Base-by-base conservation (phyloP, 805 yeast genomes). In the Monosporozyma servazzii region DNA sequence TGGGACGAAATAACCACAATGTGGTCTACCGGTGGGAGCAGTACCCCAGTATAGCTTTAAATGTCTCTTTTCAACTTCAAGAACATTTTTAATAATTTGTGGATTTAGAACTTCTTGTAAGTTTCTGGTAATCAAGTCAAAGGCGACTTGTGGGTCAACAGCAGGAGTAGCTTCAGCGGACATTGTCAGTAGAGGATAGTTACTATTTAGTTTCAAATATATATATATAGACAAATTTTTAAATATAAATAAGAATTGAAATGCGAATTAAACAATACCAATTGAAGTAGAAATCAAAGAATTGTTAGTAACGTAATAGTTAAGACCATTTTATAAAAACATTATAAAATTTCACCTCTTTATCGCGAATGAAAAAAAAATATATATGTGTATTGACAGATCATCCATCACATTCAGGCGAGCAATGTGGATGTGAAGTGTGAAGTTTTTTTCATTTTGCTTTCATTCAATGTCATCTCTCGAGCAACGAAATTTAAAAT, bases 11-110 rank as follows among this genome's bases (percentile, higher is more conserved):
- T 93, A 93, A 49, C 98, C 99, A 74, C 97, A 90, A 72, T 93
- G 99, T 45, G 98, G 96, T 71, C 81, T 87, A 49, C 99, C 99
- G 4, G 99, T 93, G 54, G 99, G 98, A 7, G 99, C 99, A 20
- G 98, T 90, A 59, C 99, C 99, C 98, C 97, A 93, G 80, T 93
- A 93, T 64, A 93, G 72, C 63, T 81, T 86, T 58, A 95, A 70
- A 13, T 93, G 87, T 61, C 95, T 81, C 61, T 88, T 80, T 63
- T 88, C 85, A 51, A 78, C 83, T 65, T 86, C 93, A 54, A 90
- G 74, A 33, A 88, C 81, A 64, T 88, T 79, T 65, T 86, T 86
- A 70, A 91, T 87, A 70, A 89, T 88, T 69, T 86, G 90, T 40
- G 81, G 84, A 68, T 91, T 88, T 54, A 93, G 78, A 49, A 86